phyloP scores from a whole-genome alignment of 2,329 filamentous ascomycete genomes.

The Pezicula neosporulosa region DNA sequence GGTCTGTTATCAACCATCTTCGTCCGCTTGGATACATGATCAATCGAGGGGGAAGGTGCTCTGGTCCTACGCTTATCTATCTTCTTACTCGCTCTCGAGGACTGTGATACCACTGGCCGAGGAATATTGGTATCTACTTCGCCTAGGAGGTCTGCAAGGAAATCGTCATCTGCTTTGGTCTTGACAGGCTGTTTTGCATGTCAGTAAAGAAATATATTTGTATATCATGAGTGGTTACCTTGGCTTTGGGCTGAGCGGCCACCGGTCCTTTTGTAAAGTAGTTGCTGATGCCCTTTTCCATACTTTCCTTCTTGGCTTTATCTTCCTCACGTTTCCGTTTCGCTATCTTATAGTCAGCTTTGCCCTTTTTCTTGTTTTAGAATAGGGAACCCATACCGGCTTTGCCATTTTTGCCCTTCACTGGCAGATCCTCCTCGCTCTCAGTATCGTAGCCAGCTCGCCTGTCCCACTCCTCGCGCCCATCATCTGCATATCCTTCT shows the following conservation, averaged over 20 bases:
- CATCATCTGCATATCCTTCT: constrained; percentile 94
- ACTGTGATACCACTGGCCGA: constrained; percentile 51
- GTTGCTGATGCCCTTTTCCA: constrained; percentile 88
- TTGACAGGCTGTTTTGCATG: constrained; percentile 55
- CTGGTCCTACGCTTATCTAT: constrained; percentile 76
- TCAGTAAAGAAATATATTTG: constrained; percentile 16
- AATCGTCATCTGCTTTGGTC: constrained; percentile 85
- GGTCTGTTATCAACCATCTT: constrained; percentile 48
- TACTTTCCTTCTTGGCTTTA: constrained; percentile 77
- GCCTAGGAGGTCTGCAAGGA: constrained; percentile 78
- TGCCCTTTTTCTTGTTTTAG: neutral
- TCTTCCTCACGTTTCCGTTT: constrained; percentile 90
- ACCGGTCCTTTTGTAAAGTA: constrained; percentile 82
- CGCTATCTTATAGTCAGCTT: constrained; percentile 41
- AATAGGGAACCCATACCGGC: constrained; percentile 19
- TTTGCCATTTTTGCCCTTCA: constrained; percentile 48
- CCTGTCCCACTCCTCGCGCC: constrained; percentile 84
- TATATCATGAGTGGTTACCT: constrained; percentile 50
- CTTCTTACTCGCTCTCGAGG: constrained; percentile 65
- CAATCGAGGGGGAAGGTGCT: constrained; percentile 70
- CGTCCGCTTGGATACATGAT: constrained; percentile 51
- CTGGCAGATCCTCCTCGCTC: constrained; percentile 62
- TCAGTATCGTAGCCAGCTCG: constrained; percentile 67
- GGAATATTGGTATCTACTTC: constrained; percentile 81
- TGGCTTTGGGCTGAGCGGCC: constrained; percentile 69